Base-by-base conservation (phyloP, 495 filamentous ascomycete species). In the Lineolata rhizophorae region DNA sequence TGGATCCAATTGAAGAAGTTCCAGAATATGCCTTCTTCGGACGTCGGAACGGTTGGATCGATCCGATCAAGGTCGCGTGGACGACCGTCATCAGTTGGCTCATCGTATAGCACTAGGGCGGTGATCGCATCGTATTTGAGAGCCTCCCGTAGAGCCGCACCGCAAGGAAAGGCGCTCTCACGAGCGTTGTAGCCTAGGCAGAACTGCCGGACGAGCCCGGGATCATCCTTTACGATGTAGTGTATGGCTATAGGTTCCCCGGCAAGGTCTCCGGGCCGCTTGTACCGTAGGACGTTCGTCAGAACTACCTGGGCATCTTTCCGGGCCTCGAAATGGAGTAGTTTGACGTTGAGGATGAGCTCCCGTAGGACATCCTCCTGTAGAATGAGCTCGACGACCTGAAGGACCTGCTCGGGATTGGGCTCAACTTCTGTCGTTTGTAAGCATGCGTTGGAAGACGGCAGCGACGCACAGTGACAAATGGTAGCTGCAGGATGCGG, bases 1-100 rank as follows among this genome's bases (percentile, higher is more conserved):
- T 95, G 81, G 35, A 99, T 92, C 78, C 84, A 99, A 29, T 78
- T 66, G 46, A 99, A 99, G 54, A 95, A 95, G n/a, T 62, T 67
- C 90, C 90, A 99, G 48, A 99, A 94, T 1, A 93, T 66, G 0
- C 84, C 84, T 10, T 65, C 60, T 12, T 82, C 82, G 8, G 58
- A 69, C 39, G 81, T 73, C 18, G 60, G 65, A 9, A 62, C 50
- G 17, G 70, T 67, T 14, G 67, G 62, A 40, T 82, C 69, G 35
- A 90, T 67, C 1, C 65, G 71, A 2, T 55, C 65, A 4, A 83
- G 53, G 32, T 61, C 55, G 30, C 61, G 56, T 2, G 53, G 57
- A 4, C 54, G 61, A 16, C 61, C 62, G 9, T 51, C 54, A 29
- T 68, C 63, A 10, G 61, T 57, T 2, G 77, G 80, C 48, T 95